Percentiles rank a stretch among this genome's conserved stretches.
phyloP scores from a whole-genome alignment of 1,284 basidiomycete genomes.

The Ganoderma meredithae region DNA sequence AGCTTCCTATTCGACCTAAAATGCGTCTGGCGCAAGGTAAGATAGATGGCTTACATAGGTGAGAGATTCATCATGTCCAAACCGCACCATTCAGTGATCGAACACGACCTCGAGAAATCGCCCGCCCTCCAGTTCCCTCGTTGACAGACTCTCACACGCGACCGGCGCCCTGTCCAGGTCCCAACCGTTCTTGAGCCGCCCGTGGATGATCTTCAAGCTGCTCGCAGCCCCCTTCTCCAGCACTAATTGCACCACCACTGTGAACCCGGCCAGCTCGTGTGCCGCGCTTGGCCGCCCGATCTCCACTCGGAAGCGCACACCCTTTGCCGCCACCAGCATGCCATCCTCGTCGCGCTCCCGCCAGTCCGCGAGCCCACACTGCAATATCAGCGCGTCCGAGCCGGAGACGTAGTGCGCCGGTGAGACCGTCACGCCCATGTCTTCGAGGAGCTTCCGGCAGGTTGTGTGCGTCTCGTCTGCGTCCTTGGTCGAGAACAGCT shows the following conservation, averaged over 20 bases:
- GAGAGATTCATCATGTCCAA: background rate
- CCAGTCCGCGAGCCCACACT: constrained; percentile 70
- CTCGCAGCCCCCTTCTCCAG: constrained; percentile 88
- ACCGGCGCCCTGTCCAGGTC: constrained; percentile 54
- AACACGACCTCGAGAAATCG: constrained; percentile 44
- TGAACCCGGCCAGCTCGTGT: constrained; percentile 54
- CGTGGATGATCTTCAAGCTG: constrained; percentile 80
- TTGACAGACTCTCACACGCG: constrained; percentile 38
- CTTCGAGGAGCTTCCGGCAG: constrained; percentile 76
- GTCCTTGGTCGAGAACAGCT: constrained; percentile 72
- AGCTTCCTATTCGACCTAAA: background rate
- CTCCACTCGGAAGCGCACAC: constrained; percentile 82
- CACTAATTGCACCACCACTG: constrained; percentile 70
- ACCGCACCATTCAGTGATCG: constrained; percentile 22
- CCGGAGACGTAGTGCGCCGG: constrained; percentile 49
- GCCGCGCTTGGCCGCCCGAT: constrained; percentile 57
- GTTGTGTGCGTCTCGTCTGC: constrained; percentile 75
- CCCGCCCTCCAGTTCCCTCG: constrained; percentile 41
- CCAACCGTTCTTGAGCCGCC: constrained; percentile 77
- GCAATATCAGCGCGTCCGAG: constrained; percentile 49
- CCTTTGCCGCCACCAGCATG: constrained; percentile 64
- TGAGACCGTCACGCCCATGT: constrained; percentile 73
- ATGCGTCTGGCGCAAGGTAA: background rate
- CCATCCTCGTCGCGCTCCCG: constrained; percentile 54
- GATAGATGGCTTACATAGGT: background rate